Evolutionary conservation across 306 rosid genomes (phyloP).

Genomic region (Cicer arietinum): DNA sequence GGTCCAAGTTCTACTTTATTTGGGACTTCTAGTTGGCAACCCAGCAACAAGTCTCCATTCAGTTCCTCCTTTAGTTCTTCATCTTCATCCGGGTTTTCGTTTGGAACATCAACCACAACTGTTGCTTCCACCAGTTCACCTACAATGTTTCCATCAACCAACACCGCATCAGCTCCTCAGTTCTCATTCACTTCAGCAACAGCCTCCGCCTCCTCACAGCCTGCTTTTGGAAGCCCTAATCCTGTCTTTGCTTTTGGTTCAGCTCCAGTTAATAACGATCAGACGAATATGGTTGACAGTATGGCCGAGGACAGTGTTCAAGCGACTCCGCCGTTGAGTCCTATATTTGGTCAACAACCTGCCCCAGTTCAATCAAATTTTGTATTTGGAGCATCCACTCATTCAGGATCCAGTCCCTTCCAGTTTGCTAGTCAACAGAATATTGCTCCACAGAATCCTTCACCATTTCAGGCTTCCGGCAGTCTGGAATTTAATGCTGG

Average conservation of each 20-base stretch:
- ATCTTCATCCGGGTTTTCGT: conserved; percentile 42
- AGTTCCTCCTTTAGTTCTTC: conserved; percentile 52
- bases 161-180: conserved; percentile 54
- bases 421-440: conserved; percentile 67
- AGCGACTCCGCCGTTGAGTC: conserved; percentile 47
- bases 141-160: conserved; percentile 55
- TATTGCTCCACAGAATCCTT: conserved; percentile 58
- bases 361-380: conserved; percentile 58
- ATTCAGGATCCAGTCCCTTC: conserved; percentile 57
- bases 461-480: conserved; percentile 77
- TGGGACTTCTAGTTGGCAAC: conserved; percentile 60
- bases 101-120: conserved; percentile 50
- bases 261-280: conserved; percentile 65
- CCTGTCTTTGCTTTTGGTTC: conserved; percentile 54
- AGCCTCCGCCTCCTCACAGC: conserved; percentile 55
- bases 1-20: conserved; percentile 54
- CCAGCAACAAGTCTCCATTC: conserved; percentile 60
- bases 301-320: conserved; percentile 90
- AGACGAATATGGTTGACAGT: conserved; percentile 85
- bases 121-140: conserved; percentile 49
- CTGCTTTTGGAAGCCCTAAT: conserved; percentile 63
- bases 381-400: conserved; percentile 63
- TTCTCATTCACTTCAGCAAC: conserved; percentile 68
- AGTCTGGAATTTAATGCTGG: conserved; percentile 64
- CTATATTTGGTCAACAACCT: conserved; percentile 63